Evolutionary conservation across 805 yeast genomes (phyloP), one percentile per base, ranked within the genome.

Genomic region (Metschnikowia santaceciliae): DNA sequence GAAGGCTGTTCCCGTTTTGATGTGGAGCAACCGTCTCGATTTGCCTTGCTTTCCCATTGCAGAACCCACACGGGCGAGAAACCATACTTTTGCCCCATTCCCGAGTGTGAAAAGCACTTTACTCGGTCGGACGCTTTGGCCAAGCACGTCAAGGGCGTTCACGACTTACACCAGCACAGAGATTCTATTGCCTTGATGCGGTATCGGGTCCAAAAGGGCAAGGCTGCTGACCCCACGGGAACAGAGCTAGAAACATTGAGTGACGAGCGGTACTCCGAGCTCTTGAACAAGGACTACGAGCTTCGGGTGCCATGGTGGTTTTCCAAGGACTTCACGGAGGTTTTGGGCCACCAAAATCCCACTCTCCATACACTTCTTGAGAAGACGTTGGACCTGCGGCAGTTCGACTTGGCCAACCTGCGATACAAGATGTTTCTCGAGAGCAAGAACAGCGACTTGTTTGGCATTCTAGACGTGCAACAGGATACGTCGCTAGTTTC

Each of bases 21-120:
- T 4, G 63, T 76, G 1, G 70, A 70, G 26, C 83, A 78, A 59
- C 81, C 80, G 14, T 76, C 81, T 10, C 61, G 83, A 46, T 78
- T 79, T 64, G 84, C 86, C 0, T 70, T 86, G 32, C 71, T 82
- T 0, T 73, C 86, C 0, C 92, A 86, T 61, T 70, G 84, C 56
- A 64, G 88, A 49, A 73, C 80, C 1, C 92, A 86, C 62, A 80
- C 86, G 0, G 83, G 86, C 1, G 87, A 84, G 58, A 76, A 76
- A 58, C 88, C 88, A 34, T 60, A 59, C 52, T 78, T 72, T 57
- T 86, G 92, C 63, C 74, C 79, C 1, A 69, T 84, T 13, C 88
- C 88, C 1, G 88, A 83, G 55, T 86, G 92, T 64, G 77, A 76
- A 46, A 75, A 79, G 54, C 75, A 76, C 42, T 84, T 83, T 60